These are phyloP conservation scores for Leccinum ochraceum DNA, from an alignment of 768 basidiomycete species.

Conservation along the genomic window DNA sequence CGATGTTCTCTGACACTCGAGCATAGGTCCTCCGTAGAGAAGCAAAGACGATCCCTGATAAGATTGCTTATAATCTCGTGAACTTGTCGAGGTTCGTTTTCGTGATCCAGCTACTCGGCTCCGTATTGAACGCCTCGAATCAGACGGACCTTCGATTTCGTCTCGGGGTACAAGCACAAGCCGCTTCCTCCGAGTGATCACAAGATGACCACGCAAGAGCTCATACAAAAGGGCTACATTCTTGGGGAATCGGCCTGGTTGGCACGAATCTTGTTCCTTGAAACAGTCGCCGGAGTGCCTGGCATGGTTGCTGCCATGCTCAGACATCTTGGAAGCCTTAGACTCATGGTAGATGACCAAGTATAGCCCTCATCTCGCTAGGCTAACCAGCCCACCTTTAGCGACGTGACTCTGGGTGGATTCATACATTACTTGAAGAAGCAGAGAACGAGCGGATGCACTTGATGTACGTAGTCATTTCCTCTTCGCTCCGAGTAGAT, in stretches of 20 bases:
- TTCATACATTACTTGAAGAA: constrained; percentile 90
- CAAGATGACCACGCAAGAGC: constrained; percentile 69
- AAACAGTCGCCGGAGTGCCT: constrained; percentile 92
- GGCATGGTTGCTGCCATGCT: constrained; percentile 93
- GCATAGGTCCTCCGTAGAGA: constrained; percentile 68
- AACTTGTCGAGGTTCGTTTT: constrained; percentile 46
- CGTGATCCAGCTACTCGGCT: constrained; percentile 4
- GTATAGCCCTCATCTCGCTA: constrained; percentile 8
- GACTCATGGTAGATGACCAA: constrained; percentile 68
- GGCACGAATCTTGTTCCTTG: constrained; percentile 67
- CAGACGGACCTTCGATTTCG: constrained; percentile 76
- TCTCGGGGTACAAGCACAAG: constrained; percentile 83
- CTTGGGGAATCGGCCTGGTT: constrained; percentile 81
- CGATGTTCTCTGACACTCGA: constrained; percentile 9
- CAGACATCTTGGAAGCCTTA: constrained; percentile 84
- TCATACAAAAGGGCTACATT: constrained; percentile 72
- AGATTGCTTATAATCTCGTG: constrained; percentile 67
- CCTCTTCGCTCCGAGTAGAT: constrained; percentile 10
- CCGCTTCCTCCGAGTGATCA: constrained; percentile 53
- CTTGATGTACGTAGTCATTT: constrained; percentile 56
- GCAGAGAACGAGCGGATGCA: constrained; percentile 99
- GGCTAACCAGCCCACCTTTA: constrained; percentile 23
- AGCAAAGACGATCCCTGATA: constrained; percentile 69
- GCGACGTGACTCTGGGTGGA: constrained; percentile 71
- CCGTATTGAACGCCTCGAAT: constrained; percentile 4